Evolutionary conservation across 192 early-diverging fungal genomes (phyloP), one percentile per base, ranked within the genome.

Genomic region (Coemansia sp.): DNA sequence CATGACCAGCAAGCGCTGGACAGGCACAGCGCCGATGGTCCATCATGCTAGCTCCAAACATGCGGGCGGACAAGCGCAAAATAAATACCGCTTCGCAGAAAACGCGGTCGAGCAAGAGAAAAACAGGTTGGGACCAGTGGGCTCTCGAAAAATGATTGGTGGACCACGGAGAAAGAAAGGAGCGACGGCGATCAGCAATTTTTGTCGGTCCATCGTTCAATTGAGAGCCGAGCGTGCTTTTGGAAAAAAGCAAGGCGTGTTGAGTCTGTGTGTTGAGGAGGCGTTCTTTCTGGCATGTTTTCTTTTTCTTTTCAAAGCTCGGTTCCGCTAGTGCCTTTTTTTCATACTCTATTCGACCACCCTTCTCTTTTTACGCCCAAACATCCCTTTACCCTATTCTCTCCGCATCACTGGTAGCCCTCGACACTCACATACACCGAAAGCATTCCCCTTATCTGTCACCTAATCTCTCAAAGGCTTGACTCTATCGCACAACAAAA

Each of bases 291-390:
- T 25, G 22, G 5, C 33, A 29, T 60, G n/a, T 59, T 59, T 32
- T 59, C 33, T 59, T 57, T 57, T 52, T 52, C n/a, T 60, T 43
- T 40, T 45, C 49, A 1, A 52, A 34, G 55, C 10, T 57, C 55
- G 14, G 32, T 57, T 57, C 55, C n/a, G 13, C 34, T 15, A 36
- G 29, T 35, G 29, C 33, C 3, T 25, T 57, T 56, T 56, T 57
- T 25, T 50, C 34, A 57, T 36, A 57, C 55, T 43, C 59, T 60
- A 35, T 41, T 59, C 17, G n/a, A 40, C 25, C 34, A 29, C 17
- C 59, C 25, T 59, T 43, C 23, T 15, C n/a, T 34, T 57, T 33
- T 36, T 57, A 35, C 34, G 29, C 55, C 33, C 55, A 25, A 57
- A 33, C 17, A 34, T 32, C 29, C 55, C 34, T 36, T 57, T 19